Conservation (phyloP, 2,329 filamentous ascomycete species). For the Dothideomycetes sp. region DNA sequence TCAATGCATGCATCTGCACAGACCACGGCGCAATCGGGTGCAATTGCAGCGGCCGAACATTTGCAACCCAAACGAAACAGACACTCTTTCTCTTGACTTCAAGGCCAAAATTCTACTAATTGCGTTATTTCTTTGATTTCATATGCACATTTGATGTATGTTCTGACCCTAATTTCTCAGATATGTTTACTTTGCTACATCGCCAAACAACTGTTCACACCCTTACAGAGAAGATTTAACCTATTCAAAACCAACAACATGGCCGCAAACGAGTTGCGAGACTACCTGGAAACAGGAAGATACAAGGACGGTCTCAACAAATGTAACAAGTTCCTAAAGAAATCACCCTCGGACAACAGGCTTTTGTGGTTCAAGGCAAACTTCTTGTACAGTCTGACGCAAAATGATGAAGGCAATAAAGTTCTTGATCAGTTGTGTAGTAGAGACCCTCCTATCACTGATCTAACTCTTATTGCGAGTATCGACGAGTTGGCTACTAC, state of each 20-base stretch:
- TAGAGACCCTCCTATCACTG: conserved; percentile 18
- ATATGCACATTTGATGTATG: too few relatives aligned
- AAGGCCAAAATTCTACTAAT: too few relatives aligned
- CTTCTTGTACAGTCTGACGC: conserved; percentile 19
- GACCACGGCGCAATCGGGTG: too few relatives aligned
- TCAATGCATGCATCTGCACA: too few relatives aligned
- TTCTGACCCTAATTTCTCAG: too few relatives aligned
- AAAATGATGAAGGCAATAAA: conserved; percentile 16
- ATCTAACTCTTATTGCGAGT: conserved; percentile 16
- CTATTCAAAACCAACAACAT: neutral
- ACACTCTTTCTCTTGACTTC: too few relatives aligned
- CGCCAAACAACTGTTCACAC: too few relatives aligned
- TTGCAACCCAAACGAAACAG: too few relatives aligned
- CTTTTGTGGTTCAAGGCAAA: conserved; percentile 26
- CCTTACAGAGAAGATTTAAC: too few relatives aligned
- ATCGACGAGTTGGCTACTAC: conserved; percentile 21
- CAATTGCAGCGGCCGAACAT: too few relatives aligned
- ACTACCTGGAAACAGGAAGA: conserved; percentile 16
- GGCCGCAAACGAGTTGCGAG: conserved; percentile 5
- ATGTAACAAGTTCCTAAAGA: conserved; percentile 25
- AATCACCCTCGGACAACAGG: conserved; percentile 21
- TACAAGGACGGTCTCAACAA: conserved; percentile 25
- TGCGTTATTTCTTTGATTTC: too few relatives aligned
- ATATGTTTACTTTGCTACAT: too few relatives aligned
- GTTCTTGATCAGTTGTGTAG: conserved; percentile 17